A percentile compares a stretch with the other conserved stretches of the same genome.
Conservation (phyloP, 441 rosid genomes). For the Croton setiger region DNA sequence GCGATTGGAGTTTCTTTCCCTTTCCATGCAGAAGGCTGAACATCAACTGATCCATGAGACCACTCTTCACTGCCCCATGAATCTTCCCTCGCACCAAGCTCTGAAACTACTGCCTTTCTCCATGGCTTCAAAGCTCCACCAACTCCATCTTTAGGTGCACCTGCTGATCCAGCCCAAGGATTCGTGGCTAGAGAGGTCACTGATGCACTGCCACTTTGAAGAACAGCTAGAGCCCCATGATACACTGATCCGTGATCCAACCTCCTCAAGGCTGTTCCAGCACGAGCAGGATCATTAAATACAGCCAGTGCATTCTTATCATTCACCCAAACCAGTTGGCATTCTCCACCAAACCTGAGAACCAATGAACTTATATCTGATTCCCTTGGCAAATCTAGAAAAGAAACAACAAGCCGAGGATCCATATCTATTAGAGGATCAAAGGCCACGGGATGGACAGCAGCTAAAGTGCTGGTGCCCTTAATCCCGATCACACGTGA, state of each 20-base stretch:
- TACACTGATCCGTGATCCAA: conserved; percentile 91
- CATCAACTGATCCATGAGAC: conserved; percentile 43
- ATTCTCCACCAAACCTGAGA: conserved; percentile 93
- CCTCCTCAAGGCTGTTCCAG: conserved; percentile 98
- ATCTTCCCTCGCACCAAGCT: conserved; percentile 53
- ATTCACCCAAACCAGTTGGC: conserved; percentile 93
- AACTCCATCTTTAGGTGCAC: conserved; percentile 32
- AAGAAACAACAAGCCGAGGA: conserved; percentile 90
- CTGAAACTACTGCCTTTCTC: conserved; percentile 82
- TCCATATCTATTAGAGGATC: conserved; percentile 94
- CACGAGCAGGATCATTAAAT: conserved; percentile 89
- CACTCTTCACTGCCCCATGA: conserved; percentile 79
- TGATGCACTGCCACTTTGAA: conserved; percentile 41
- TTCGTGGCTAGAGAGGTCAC: conserved; percentile 42
- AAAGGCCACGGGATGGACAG: conserved; percentile 54
- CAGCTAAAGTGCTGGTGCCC: conserved; percentile 43
- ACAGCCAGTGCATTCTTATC: conserved; percentile 97
- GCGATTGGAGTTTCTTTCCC: conserved; percentile 51
- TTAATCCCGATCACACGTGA: conserved; percentile 73
- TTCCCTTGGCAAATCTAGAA: conserved; percentile 92
- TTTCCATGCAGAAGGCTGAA: conserved; percentile 52
- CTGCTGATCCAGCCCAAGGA: conserved; percentile 60
- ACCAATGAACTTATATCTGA: conserved; percentile 85
- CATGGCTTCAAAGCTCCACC: conserved; percentile 49
- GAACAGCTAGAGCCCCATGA: conserved; percentile 59